Percentiles rank a stretch among this genome's conserved stretches.
phyloP scores from a whole-genome alignment of 148 eudicot species.

The Spergularia bocconei region DNA sequence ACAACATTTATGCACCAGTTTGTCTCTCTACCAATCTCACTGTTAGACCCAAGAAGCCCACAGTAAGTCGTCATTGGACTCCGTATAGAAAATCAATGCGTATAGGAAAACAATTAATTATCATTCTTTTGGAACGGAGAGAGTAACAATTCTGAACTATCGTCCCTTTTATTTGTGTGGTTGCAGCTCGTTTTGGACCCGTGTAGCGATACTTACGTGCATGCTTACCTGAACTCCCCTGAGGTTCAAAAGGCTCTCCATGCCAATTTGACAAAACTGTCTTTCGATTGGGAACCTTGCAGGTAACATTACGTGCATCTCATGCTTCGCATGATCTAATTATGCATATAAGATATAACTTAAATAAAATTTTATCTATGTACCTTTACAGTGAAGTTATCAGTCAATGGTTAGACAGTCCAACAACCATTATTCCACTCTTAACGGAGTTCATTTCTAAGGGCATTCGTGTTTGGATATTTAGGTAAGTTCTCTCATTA shows the following conservation, averaged over 20 bases:
- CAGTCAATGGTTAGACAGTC: constrained; percentile 56
- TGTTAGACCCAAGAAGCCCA: constrained; percentile 37
- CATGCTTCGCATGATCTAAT: too few relatives aligned
- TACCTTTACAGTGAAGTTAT: constrained; percentile 19
- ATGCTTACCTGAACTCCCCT: constrained; percentile 54
- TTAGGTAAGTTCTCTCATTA: constrained; percentile 42
- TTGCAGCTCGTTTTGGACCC: constrained; percentile 55
- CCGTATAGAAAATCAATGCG: neutral
- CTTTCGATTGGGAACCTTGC: constrained; percentile 64
- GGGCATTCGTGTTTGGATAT: constrained; percentile 72
- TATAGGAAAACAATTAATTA: too few relatives aligned
- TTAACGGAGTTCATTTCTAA: constrained; percentile 53
- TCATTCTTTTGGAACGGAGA: neutral
- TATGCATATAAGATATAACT: too few relatives aligned
- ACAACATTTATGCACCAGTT: constrained; percentile 69
- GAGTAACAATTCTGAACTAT: neutral
- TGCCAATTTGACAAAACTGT: constrained; percentile 60
- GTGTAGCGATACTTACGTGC: constrained; percentile 55
- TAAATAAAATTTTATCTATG: neutral
- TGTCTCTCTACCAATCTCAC: constrained; percentile 51
- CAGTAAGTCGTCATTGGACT: constrained; percentile 35
- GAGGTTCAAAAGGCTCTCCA: constrained; percentile 73
- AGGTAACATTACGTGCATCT: constrained; percentile 32
- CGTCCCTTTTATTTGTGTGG: neutral
- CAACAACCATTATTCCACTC: constrained; percentile 54